Evolutionary conservation across 805 yeast species (phyloP).

Genomic region (Starmerella roubikii): DNA sequence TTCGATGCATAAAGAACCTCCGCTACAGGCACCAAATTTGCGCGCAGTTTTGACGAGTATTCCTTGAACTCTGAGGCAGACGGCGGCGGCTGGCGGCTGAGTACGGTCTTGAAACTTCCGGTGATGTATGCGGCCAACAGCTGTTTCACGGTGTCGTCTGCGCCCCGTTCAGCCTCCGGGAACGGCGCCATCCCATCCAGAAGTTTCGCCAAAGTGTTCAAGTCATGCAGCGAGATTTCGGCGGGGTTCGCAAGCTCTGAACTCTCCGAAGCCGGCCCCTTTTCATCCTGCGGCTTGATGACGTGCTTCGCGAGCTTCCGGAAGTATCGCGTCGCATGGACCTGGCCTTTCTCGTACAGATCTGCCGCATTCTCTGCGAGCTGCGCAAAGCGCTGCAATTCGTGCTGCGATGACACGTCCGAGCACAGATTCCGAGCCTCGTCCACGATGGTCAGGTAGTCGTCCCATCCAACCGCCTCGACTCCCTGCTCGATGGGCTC

Average conservation of each 20-base stretch:
- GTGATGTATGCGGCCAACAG: constrained; percentile 15
- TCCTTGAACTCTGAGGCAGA: not conserved
- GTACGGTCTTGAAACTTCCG: constrained; percentile 7
- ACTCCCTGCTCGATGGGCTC: constrained; percentile 15
- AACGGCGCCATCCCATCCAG: constrained; percentile 3
- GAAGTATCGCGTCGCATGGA: constrained; percentile 6
- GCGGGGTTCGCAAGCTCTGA: constrained; percentile 19
- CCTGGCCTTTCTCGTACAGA: constrained; percentile 8
- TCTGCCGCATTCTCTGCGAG: constrained; percentile 13
- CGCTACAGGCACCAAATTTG: constrained; percentile 6
- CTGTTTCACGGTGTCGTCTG: constrained; percentile 17
- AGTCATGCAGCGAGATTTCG: constrained; percentile 17
- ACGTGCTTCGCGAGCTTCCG: constrained; percentile 31
- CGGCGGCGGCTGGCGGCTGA: not conserved
- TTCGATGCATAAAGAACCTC: constrained; percentile 5
- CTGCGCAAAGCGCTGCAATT: constrained; percentile 17
- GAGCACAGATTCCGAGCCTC: constrained; percentile 2
- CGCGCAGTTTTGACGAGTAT: constrained; percentile 11
- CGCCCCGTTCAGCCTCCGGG: constrained; percentile 14
- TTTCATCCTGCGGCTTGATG: constrained; percentile 34
- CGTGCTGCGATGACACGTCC: constrained; percentile 15
- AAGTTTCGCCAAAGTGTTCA: constrained; percentile 23
- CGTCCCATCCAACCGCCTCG: constrained; percentile 13
- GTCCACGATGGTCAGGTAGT: constrained; percentile 6
- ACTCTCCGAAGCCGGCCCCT: constrained; percentile 25